Evolutionary conservation across 805 yeast species (phyloP).

Genomic region (Nakazawaea molendinolei): DNA sequence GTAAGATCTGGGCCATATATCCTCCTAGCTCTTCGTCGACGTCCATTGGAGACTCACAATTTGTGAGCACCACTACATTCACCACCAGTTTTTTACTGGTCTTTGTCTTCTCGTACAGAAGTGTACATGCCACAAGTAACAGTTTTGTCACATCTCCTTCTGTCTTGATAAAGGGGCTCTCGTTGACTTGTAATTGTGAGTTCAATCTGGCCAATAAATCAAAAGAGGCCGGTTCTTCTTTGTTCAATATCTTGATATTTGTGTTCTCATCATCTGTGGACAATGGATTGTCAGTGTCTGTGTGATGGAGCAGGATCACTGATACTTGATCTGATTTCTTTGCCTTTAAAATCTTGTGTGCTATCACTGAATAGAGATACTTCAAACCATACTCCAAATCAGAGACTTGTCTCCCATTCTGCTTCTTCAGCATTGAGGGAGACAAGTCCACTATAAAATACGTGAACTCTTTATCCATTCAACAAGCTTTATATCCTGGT

Average conservation of each 20-base stretch:
- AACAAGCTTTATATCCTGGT: neutral
- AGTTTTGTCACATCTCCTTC: slow-evolving; percentile 24
- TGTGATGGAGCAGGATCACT: slow-evolving; percentile 19
- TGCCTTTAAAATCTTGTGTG: slow-evolving; percentile 21
- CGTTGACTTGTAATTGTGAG: slow-evolving; percentile 14
- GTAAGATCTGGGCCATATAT: slow-evolving; percentile 1
- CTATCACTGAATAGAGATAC: slow-evolving; percentile 35
- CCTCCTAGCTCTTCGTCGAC: slow-evolving; percentile 8
- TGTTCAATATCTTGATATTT: slow-evolving; percentile 15
- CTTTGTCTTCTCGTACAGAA: slow-evolving; percentile 12
- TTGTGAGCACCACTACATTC: slow-evolving; percentile 8
- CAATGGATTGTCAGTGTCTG: slow-evolving; percentile 20
- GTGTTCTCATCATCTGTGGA: slow-evolving; percentile 17
- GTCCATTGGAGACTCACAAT: slow-evolving; percentile 12
- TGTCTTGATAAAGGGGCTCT: slow-evolving; percentile 12
- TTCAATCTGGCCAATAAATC: slow-evolving; percentile 13
- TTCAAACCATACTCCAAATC: slow-evolving; percentile 30
- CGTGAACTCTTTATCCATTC: slow-evolving; percentile 19
- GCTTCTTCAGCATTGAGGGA: slow-evolving; percentile 32
- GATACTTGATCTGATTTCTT: slow-evolving; percentile 22
- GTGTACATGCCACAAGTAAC: slow-evolving; percentile 20
- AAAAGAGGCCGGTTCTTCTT: slow-evolving; percentile 16
- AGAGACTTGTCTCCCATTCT: slow-evolving; percentile 35
- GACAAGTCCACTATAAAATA: slow-evolving; percentile 44
- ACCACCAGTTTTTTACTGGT: slow-evolving; percentile 10